A percentile compares a stretch with the other conserved stretches of the same genome.
Conservation (phyloP, 2,329 filamentous ascomycete species). For the Botryotinia calthae region DNA sequence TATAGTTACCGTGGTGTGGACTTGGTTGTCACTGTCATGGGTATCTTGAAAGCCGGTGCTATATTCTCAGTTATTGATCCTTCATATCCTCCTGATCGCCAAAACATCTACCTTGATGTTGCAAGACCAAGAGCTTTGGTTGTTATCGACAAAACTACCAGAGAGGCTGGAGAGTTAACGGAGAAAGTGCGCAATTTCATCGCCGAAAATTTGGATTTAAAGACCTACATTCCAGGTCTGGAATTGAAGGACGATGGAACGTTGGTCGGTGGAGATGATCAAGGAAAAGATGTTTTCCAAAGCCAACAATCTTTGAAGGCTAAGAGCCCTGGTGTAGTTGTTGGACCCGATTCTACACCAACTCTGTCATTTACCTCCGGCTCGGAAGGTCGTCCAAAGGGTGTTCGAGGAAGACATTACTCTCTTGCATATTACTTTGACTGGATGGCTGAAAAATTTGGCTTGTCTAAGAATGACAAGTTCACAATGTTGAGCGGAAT, state of each 20-base stretch:
- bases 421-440: constrained; percentile 81
- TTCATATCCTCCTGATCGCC: constrained; percentile 74
- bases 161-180: constrained; percentile 63
- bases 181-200: constrained; percentile 64
- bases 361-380: constrained; percentile 75
- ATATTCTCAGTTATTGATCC: constrained; percentile 73
- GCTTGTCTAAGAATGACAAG: constrained; percentile 65
- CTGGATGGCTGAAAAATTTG: constrained; percentile 88
- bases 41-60: constrained; percentile 58
- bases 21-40: constrained; percentile 77
- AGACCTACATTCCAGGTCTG: constrained; percentile 72
- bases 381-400: constrained; percentile 77
- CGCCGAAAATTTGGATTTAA: constrained; percentile 66
- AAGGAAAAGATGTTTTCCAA: constrained; percentile 67
- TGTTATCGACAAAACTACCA: constrained; percentile 67
- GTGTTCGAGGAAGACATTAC: constrained; percentile 84
- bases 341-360: constrained; percentile 81
- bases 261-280: constrained; percentile 64
- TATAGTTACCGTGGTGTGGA: constrained; percentile 82
- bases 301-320: constrained; percentile 49
- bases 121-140: constrained; percentile 71
- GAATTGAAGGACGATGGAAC: constrained; percentile 68
- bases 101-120: constrained; percentile 81
- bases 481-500: constrained; percentile 88
- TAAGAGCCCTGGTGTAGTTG: constrained; percentile 65